Evolutionary conservation across 345 rosid genomes (phyloP), one percentile per base, ranked within the genome.

Genomic region (Pistacia vera): DNA sequence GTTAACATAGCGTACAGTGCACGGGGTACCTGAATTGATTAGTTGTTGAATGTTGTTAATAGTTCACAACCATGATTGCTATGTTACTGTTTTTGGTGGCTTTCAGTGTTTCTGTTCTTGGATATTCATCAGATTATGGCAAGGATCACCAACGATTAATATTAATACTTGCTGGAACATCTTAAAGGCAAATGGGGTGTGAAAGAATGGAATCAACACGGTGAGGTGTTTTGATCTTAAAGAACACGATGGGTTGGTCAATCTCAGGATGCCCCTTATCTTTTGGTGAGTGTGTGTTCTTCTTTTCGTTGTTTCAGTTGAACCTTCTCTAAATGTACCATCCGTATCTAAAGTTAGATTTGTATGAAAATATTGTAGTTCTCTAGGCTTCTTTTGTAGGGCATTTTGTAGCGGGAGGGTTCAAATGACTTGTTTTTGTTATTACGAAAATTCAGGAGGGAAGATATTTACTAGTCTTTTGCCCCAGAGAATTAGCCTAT

Each of bases 1-100:
- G 85, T 76, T 80, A 79, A 62, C 62, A 22, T 59, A 33, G n/a
- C 68, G 8, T 52, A 25, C 35, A 3, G 33, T 74, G 33, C 46
- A 38, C n/a, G 11, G 12, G 12, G 66, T 73, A 57, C 0, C 41
- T 2, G 41, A 38, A 38, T 38, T 4, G 41, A 38, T 38, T 38
- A 38, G 41, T 6, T 38, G 41, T 38, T 38, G 41, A 6, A 38
- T 4, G 41, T 38, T 38, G 41, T 6, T 41, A 41, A 41, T 41
- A 7, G 46, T 41, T 41, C 46, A 41, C 9, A 8, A 41, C 1
- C 1, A 5, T 41, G 46, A 41, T 41, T 41, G 46, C 46, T 41
- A 74, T 28, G 28, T 58, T 67, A 6, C 36, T 33, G 55, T 68
- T 35, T 55, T 62, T 62, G 54, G 16, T 71, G 79, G 80, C 44